A percentile compares a stretch with the other conserved stretches of the same genome.
These are phyloP conservation scores for Candida ascalaphidarum DNA, from an alignment of 805 yeast species.

Conservation along the genomic window DNA sequence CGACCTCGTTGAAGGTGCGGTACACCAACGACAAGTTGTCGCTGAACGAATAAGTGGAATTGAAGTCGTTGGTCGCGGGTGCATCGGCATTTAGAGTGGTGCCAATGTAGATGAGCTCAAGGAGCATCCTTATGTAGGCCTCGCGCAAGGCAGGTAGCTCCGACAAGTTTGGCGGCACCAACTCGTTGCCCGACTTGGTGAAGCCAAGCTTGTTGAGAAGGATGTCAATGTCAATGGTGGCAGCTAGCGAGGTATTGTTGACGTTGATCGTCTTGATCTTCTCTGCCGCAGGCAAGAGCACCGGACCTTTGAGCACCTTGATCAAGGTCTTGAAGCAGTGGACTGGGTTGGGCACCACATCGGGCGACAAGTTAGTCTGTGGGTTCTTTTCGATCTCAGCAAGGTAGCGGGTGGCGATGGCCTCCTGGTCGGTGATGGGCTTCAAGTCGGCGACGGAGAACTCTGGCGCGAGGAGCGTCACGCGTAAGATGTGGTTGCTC, in stretches of 20 bases:
- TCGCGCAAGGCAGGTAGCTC: conserved; percentile 28
- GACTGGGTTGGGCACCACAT: conserved; percentile 41
- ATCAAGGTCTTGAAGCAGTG: conserved; percentile 55
- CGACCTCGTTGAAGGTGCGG: conserved; percentile 27
- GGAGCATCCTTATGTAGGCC: conserved; percentile 42
- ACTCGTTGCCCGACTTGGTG: conserved; percentile 19
- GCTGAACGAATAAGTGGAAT: conserved; percentile 17
- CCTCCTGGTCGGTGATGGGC: conserved; percentile 36
- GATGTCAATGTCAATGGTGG: conserved; percentile 49
- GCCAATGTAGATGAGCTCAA: conserved; percentile 41
- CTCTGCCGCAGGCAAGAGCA: conserved; percentile 33
- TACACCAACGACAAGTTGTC: conserved; percentile 25
- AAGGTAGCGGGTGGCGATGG: conserved; percentile 44
- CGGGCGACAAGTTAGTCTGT: conserved; percentile 15
- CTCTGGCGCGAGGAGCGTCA: conserved; percentile 45
- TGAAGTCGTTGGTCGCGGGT: conserved; percentile 8
- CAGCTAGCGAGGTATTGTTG: conserved; percentile 41
- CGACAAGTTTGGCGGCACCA: conserved; percentile 41
- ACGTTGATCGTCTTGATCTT: conserved; percentile 49
- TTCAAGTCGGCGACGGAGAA: conserved; percentile 39
- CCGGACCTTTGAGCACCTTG: conserved; percentile 62
- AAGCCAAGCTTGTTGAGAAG: conserved; percentile 43
- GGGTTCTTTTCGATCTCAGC: conserved; percentile 22
- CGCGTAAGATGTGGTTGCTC: conserved; percentile 30
- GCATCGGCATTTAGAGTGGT: conserved; percentile 4